These are phyloP conservation scores for Puccinia horiana DNA, from an alignment of 1,284 basidiomycete species.

Conservation along the genomic window DNA sequence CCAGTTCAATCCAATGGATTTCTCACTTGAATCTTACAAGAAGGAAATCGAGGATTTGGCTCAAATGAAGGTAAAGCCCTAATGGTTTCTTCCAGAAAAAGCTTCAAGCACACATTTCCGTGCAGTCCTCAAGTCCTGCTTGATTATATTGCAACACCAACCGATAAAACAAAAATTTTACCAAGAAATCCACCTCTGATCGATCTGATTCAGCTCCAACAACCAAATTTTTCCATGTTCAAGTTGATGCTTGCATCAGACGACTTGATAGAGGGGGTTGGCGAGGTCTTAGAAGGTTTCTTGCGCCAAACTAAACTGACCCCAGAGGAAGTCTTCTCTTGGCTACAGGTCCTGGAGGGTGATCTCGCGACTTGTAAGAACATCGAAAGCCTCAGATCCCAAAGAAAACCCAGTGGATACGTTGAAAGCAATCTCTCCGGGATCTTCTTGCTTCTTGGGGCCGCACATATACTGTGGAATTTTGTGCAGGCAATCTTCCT, in stretches of 20 bases:
- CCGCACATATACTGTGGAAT: conserved; percentile 18
- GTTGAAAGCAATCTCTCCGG: background rate
- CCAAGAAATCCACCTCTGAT: background rate
- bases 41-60: background rate
- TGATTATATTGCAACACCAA: background rate
- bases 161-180: background rate
- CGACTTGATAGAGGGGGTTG: background rate
- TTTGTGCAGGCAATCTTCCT: conserved; percentile 7
- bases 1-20: background rate
- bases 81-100: background rate
- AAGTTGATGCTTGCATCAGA: conserved; percentile 37
- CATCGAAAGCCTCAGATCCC: background rate
- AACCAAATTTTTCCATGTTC: background rate
- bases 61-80: background rate
- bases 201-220: background rate
- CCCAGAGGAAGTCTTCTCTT: background rate
- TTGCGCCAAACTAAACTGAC: background rate
- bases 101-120: background rate
- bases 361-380: conserved; percentile 14
- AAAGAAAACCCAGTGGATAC: background rate
- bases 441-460: background rate
- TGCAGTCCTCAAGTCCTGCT: background rate
- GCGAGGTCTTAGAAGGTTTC: background rate
- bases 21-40: background rate
- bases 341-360: background rate